Evolutionary conservation across 805 yeast genomes (phyloP).

Genomic region (Suhomyces sp.): DNA sequence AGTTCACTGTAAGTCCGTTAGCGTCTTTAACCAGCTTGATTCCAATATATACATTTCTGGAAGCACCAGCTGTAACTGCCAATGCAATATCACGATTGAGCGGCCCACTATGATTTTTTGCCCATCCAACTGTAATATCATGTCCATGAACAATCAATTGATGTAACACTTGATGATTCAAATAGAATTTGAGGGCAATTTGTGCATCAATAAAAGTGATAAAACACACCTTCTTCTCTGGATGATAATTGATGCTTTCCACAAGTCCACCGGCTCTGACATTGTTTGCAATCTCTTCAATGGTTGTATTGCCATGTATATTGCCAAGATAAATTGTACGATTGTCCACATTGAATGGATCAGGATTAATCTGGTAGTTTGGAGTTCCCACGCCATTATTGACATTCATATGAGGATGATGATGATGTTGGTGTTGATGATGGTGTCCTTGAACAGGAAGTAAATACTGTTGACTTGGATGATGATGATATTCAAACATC

Average conservation of each 20-base stretch:
- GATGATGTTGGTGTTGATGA: too few relatives aligned
- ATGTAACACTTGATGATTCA: slow-evolving; percentile 54
- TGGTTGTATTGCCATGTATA: slow-evolving; percentile 59
- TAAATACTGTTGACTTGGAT: background rate
- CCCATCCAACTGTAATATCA: slow-evolving; percentile 71
- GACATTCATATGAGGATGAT: background rate
- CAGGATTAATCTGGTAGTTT: slow-evolving; percentile 12
- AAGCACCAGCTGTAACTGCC: slow-evolving; percentile 73
- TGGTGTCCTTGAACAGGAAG: background rate
- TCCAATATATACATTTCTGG: slow-evolving; percentile 76
- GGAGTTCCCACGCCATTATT: slow-evolving; percentile 1
- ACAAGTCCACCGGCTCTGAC: slow-evolving; percentile 74
- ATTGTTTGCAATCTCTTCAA: slow-evolving; percentile 73
- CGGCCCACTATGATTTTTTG: slow-evolving; percentile 62
- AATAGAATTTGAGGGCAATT: slow-evolving; percentile 66
- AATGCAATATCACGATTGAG: slow-evolving; percentile 52
- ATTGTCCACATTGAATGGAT: slow-evolving; percentile 44
- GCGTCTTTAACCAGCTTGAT: slow-evolving; percentile 35
- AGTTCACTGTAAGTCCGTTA: slow-evolving; percentile 2
- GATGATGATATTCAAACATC: background rate
- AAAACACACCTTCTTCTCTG: slow-evolving; percentile 61
- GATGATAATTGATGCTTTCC: slow-evolving; percentile 54
- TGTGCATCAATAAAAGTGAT: slow-evolving; percentile 65
- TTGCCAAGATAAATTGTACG: slow-evolving; percentile 71
- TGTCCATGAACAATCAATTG: slow-evolving; percentile 62